phyloP scores from a whole-genome alignment of 1,284 basidiomycete genomes.

The Leccinum proliferum region DNA sequence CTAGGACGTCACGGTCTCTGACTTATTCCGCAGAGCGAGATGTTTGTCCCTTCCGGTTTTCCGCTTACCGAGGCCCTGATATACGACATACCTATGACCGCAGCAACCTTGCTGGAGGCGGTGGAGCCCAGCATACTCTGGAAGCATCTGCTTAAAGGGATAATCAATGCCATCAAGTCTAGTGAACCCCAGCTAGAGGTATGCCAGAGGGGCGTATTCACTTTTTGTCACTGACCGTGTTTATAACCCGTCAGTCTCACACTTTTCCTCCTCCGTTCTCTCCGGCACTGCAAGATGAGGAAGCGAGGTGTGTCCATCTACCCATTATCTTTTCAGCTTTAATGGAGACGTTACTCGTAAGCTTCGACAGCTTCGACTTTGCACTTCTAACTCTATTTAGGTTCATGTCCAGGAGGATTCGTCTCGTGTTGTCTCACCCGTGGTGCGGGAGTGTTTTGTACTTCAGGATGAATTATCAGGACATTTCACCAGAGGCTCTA shows the following conservation, averaged over 20 bases:
- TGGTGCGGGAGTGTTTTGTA: slow-evolving; percentile 41
- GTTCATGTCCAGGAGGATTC: slow-evolving; percentile 34
- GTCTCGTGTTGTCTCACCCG: slow-evolving; percentile 29
- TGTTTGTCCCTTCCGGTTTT: slow-evolving; percentile 34
- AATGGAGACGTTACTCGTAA: slow-evolving; percentile 57
- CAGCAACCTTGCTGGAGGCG: slow-evolving; percentile 90
- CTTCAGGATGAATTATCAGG: slow-evolving; percentile 51
- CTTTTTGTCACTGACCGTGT: slow-evolving; percentile 3
- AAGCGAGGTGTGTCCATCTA: slow-evolving; percentile 74
- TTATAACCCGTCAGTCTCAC: slow-evolving; percentile 57
- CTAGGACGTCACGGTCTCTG: slow-evolving; percentile 22
- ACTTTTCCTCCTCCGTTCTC: slow-evolving; percentile 63
- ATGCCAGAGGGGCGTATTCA: slow-evolving; percentile 6
- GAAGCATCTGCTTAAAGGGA: slow-evolving; percentile 63
- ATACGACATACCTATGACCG: slow-evolving; percentile 81
- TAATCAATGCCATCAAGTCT: slow-evolving; percentile 48
- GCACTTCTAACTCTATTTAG: slow-evolving; percentile 26
- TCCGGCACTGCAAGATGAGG: slow-evolving; percentile 71
- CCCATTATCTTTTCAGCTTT: slow-evolving; percentile 70
- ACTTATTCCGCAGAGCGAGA: neutral
- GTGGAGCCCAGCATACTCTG: slow-evolving; percentile 88
- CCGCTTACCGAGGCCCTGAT: slow-evolving; percentile 75
- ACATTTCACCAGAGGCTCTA: slow-evolving; percentile 47
- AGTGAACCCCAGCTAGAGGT: slow-evolving; percentile 45
- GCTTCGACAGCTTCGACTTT: slow-evolving; percentile 4